Base-by-base conservation (phyloP, 2,329 filamentous ascomycete genomes). In the Colletotrichum paranaense region DNA sequence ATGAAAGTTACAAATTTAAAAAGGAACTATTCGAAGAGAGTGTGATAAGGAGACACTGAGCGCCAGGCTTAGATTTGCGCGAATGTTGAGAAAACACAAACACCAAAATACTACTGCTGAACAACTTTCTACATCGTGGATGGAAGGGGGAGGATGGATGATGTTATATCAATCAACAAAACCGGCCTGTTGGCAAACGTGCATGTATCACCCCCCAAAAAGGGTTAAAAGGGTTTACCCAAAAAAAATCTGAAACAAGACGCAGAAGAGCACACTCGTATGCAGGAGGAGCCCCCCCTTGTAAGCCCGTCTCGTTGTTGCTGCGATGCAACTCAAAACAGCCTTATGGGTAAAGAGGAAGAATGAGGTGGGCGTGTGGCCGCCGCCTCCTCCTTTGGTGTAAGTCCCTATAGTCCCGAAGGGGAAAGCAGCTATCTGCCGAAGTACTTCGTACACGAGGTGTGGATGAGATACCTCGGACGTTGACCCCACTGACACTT, bases 291-390 rank as follows among this genome's bases (percentile, higher is more conserved):
- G 19, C 16, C 38, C 38, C 42, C 49, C 32, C 58, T 53, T 42
- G 60, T 22, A 24, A 24, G 57, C 42, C 38, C 26, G 26, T 59
- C 55, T 59, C 38, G 30, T 49, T 49, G 38, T 22, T 19, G 30
- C 56, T 22, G 55, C 56, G 60, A 73, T 70, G 70, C 70, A 56
- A 73, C 70, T 70, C 70, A 70, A 73, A 67, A 70, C 70, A 73
- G 60, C 67, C 70, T 70, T 65, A 64, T 42, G 59, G 59, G 60
- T 59, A 53, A 19, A 46, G 38, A 46, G 16, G 42, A 46, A 46
- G 35, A 42, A 42, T 42, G 35, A 42, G 35, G 35, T 46, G 42
- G 42, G 42, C 42, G 16, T 46, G 42, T 46, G 42, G 35, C 35
- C 35, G 35, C 35, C 35, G 35, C 35, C 19, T 14, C 6, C 42